Evolutionary conservation across 2,329 filamentous ascomycete species (phyloP), one percentile per base, ranked within the genome.

Genomic region (Cladophialophora yegresii): DNA sequence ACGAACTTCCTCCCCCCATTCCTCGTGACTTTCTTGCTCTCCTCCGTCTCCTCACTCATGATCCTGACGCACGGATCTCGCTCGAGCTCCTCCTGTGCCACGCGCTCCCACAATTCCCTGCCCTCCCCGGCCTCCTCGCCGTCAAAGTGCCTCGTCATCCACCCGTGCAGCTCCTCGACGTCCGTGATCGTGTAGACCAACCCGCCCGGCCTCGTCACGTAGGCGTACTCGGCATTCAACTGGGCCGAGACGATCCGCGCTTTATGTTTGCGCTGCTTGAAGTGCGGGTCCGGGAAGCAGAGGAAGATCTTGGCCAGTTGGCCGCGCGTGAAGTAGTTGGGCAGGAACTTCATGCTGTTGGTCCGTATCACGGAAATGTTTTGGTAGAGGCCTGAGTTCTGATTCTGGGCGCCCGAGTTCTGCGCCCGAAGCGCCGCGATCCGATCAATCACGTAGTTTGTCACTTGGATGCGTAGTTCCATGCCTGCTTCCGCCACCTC

Each of bases 341-440:
- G 93, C n/a, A 99, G 82, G 77, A 98, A 99, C 77, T 99, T 99
- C 95, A 99, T 99, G 4, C 92, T 91, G 80, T 99, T 99, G 70
- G 91, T 91, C 67, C 95, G 89, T 54, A 99, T 82, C 74, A 92
- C 96, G 36, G 90, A 88, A 60, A 93, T 89, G 76, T 99, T 99
- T 74, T 96, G 89, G 76, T 92, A 98, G 47, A 71, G 70, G 4
- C 68, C 26, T 28, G 26, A 28, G n/a, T 28, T 28, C 6, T 28
- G 26, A 6, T 28, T 6, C n/a, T n/a, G n/a, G n/a, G n/a, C n/a
- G n/a, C n/a, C n/a, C 23, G 51, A 70, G 59, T 79, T 76, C 64
- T 80, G 77, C 28, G 74, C 67, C 54, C 95, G 87, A 20, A 98
- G 83, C 4, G 93, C 93, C 70, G 86, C 86, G 75, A 96, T 91